These are phyloP conservation scores for Lasiosphaeria hispida DNA, from an alignment of 495 filamentous ascomycete species.

Conservation along the genomic window DNA sequence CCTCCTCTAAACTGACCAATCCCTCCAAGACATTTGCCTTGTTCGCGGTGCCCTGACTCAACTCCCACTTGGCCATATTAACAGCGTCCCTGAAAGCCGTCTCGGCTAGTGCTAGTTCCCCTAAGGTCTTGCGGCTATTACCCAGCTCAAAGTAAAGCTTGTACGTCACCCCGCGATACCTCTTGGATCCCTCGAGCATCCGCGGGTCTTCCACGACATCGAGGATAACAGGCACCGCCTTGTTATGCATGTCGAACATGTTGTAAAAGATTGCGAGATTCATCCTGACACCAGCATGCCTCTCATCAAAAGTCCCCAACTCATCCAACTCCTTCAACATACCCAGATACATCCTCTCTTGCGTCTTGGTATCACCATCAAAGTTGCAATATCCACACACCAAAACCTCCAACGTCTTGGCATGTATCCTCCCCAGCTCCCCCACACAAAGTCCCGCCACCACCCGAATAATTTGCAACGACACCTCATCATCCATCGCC, in stretches of 20 bases:
- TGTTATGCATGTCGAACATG: neutral
- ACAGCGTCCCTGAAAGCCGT: neutral
- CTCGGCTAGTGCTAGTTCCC: neutral
- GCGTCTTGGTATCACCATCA: neutral
- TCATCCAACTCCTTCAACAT: conserved; percentile 9
- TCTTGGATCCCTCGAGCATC: neutral
- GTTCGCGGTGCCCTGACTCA: neutral
- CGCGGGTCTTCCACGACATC: conserved; percentile 1
- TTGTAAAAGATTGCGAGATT: conserved; percentile 12
- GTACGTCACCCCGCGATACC: neutral
- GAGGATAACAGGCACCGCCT: neutral
- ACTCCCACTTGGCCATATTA: conserved; percentile 1
- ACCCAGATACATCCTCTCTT: neutral
- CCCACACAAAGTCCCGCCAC: neutral
- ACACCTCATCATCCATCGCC: conserved; percentile 6
- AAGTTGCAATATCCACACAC: conserved; percentile 6
- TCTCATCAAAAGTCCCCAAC: conserved; percentile 12
- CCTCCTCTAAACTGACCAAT: conserved; percentile 7
- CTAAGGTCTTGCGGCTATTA: neutral
- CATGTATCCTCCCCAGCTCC: conserved; percentile 6
- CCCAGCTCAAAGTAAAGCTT: conserved; percentile 8
- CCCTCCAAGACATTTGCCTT: conserved; percentile 2
- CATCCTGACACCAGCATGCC: conserved; percentile 16
- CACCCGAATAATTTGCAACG: neutral
- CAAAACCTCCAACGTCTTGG: conserved; percentile 10